phyloP scores from a whole-genome alignment of 73 alveolate species.

The Strombidium stylifer region DNA sequence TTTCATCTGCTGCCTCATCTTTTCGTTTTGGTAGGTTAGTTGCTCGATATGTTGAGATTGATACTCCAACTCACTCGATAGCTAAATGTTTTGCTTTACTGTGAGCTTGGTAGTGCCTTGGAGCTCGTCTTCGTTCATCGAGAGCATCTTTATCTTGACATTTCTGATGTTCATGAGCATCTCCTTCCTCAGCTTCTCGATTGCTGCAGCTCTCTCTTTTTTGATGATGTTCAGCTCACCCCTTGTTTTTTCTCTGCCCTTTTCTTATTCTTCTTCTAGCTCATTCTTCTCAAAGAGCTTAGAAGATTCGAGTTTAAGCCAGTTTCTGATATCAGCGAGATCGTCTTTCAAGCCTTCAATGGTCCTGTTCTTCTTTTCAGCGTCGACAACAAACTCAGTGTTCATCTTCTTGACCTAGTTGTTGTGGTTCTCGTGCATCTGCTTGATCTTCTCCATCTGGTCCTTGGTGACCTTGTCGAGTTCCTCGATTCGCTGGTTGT shows the following conservation, averaged over 20 bases:
- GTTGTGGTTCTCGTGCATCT: neutral
- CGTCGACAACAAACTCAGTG: neutral
- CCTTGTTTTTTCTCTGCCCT: neutral
- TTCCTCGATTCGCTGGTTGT: neutral
- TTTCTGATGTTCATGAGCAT: constrained; percentile 78
- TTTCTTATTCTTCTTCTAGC: too few species aligned
- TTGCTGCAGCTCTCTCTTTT: constrained; percentile 1
- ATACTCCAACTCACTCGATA: constrained; percentile 94
- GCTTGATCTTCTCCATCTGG: neutral
- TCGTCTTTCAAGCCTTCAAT: neutral
- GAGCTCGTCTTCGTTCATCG: constrained; percentile 71
- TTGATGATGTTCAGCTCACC: neutral
- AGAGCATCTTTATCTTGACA: constrained; percentile 63
- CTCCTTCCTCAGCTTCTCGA: constrained; percentile 76
- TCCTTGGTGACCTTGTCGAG: constrained; percentile 2
- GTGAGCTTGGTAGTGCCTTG: constrained; percentile 92
- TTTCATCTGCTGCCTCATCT: constrained; percentile 72
- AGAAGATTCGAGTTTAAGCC: neutral
- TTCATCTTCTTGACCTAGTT: neutral
- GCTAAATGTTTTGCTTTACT: constrained; percentile 89
- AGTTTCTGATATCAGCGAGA: neutral
- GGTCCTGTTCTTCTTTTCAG: constrained; percentile 2
- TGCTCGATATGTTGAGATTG: constrained; percentile 93
- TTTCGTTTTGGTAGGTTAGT: constrained; percentile 81
- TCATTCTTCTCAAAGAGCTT: neutral